Evolutionary conservation across 2,329 filamentous ascomycete genomes (phyloP), one percentile per base, ranked within the genome.

Genomic region (Chrysoporthe austroafricana): DNA sequence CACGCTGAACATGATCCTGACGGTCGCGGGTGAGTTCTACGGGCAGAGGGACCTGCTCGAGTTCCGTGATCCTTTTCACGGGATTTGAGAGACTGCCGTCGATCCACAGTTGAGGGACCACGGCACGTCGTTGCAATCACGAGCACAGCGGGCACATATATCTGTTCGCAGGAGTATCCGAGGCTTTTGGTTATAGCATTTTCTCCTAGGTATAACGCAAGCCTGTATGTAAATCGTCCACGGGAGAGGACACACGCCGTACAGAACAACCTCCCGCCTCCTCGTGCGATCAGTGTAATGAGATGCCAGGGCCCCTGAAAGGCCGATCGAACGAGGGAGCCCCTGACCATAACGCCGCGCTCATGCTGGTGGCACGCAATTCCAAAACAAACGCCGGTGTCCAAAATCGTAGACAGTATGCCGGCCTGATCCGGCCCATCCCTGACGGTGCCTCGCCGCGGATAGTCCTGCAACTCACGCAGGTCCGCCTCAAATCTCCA

Each of bases 1-100:
- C n/a, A 94, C 93, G 52, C 83, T 97, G 44, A 94, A 96, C 79
- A 97, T 97, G 93, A 92, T 97, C 64, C 82, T 97, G 72, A 96
- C 92, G 0, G 85, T 97, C 46, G 90, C 91, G 60, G 94, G 93
- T 73, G 94, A 97, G 79, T 88, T 92, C 72, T 98, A 94, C 79
- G 94, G 95, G 1, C 95, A 98, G 79, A 85, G 90, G 71, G 95
- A 98, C 78, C 79, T 97, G 70, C 84, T 97, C 61, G 88, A 91
- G 73, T 91, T 90, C 70, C 86, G 93, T 67, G 86, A 90, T 70
- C 86, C 86, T 4, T 89, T 88, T 73, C 79, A 82, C 32, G 79
- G 80, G 44, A 76, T 83, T 72, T 82, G 78, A 76, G 67, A 32
- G 46, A 39, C 36, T 64, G 42, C 36, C n/a, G n/a, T 36, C 66